A percentile compares a stretch with the other conserved stretches of the same genome.
Evolutionary conservation across 78 protist genomes (phyloP).

Genomic region (slime mould (Dictyostelium discoideum)): DNA sequence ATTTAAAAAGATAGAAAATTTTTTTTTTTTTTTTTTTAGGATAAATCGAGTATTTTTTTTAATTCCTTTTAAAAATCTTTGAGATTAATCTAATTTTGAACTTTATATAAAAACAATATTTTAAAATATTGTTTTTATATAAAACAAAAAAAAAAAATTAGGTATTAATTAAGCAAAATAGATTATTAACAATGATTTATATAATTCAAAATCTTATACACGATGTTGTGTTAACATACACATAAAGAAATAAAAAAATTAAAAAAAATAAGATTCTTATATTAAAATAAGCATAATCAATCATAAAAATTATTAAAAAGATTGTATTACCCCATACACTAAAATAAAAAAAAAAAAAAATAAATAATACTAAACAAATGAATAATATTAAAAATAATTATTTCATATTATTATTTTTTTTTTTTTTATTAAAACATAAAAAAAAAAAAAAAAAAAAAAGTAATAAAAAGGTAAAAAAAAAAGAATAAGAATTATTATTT

Average conservation of each 20-base stretch:
- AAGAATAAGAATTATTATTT: no score
- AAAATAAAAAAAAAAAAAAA: no score
- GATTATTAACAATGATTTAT: not conserved
- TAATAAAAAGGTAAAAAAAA: no score
- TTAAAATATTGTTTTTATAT: no score
- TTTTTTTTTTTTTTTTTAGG: not conserved
- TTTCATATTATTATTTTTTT: no score
- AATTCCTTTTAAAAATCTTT: not conserved
- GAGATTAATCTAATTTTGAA: not conserved
- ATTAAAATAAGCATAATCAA: not conserved
- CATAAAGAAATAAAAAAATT: no score
- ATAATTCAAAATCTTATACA: not conserved
- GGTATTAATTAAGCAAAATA: not conserved
- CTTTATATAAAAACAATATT: not conserved
- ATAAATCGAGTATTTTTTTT: not conserved
- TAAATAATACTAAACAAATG: not conserved
- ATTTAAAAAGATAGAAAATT: no score
- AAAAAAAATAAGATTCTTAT: not conserved
- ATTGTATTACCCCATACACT: not conserved
- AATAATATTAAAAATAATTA: no score
- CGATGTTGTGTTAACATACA: not conserved
- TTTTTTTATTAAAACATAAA: no score
- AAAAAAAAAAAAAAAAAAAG: no score
- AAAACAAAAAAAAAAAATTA: no score
- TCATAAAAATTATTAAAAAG: not conserved